A percentile compares a stretch with the other conserved stretches of the same genome.
Evolutionary conservation across 306 rosid genomes (phyloP).

Genomic region (Quercus ilex): DNA sequence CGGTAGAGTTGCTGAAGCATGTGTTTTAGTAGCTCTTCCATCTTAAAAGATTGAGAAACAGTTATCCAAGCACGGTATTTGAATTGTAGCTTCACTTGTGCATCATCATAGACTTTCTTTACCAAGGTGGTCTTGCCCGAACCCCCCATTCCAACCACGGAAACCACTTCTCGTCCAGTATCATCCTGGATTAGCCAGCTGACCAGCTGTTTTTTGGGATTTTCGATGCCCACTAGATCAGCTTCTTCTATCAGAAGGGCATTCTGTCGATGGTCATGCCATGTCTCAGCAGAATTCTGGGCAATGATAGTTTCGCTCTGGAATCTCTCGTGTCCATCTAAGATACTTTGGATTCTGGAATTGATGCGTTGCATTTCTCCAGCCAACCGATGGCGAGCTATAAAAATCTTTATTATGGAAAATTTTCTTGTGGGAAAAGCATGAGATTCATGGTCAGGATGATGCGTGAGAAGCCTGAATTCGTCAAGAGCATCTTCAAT

Average conservation of each 20-base stretch:
- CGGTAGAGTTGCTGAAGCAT: conserved; percentile 39
- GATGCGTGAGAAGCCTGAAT: conserved; percentile 28
- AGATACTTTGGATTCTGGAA: conserved; percentile 25
- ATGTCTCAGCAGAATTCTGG: neutral
- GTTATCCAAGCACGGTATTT: conserved; percentile 52
- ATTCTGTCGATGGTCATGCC: conserved; percentile 43
- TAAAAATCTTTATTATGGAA: neutral
- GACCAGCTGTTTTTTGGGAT: conserved; percentile 38
- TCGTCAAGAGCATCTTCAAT: conserved; percentile 57
- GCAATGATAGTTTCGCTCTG: conserved; percentile 5
- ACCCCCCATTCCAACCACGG: conserved; percentile 58
- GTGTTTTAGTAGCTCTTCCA: conserved; percentile 39
- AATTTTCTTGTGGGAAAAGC: neutral
- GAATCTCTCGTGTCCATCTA: conserved; percentile 23
- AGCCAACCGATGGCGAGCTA: conserved; percentile 35
- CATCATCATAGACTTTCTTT: conserved; percentile 51
- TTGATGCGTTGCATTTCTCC: conserved; percentile 30
- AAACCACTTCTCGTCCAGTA: conserved; percentile 30
- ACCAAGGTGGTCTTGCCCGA: conserved; percentile 54
- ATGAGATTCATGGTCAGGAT: neutral
- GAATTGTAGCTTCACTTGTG: conserved; percentile 40
- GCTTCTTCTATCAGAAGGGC: conserved; percentile 64
- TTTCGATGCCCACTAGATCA: conserved; percentile 62
- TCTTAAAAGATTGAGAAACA: conserved; percentile 30
- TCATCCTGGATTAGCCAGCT: conserved; percentile 41